A percentile compares a stretch with the other conserved stretches of the same genome.
These are phyloP conservation scores for Eutrema japonicum DNA, from an alignment of 345 rosid genomes.

Conservation along the genomic window DNA sequence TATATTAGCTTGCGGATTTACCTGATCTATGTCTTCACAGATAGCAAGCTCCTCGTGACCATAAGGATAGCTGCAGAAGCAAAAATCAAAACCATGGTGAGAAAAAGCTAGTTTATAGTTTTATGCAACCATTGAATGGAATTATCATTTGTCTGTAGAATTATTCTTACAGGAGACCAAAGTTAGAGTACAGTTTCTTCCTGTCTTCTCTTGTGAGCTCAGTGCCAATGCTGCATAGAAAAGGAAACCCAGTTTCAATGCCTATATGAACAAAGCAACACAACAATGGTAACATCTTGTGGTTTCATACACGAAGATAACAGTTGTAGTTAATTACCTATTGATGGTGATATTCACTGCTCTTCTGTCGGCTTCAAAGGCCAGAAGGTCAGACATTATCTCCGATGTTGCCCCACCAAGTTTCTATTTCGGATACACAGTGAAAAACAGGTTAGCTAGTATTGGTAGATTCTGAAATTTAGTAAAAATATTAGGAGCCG, in stretches of 20 bases:
- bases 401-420: conserved; percentile 98
- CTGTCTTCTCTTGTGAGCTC: conserved; percentile 99
- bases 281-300: not conserved
- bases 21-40: conserved; percentile 92
- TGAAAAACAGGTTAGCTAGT: not conserved
- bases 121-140: not conserved
- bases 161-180: conserved; percentile 79
- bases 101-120: not conserved
- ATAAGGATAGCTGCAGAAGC: conserved; percentile 63
- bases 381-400: conserved; percentile 96
- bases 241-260: not conserved
- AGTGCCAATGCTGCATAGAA: conserved; percentile 80
- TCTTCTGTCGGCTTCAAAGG: conserved; percentile 98
- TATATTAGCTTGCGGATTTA: conserved; percentile 29
- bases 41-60: conserved; percentile 93
- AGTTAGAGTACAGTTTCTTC: conserved; percentile 88
- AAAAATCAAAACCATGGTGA: conserved; percentile 30
- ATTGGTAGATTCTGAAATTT: not conserved
- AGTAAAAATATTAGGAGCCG: not conserved
- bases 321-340: conserved; percentile 51
- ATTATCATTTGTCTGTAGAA: conserved; percentile 1
- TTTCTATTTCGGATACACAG: conserved; percentile 54
- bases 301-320: not conserved
- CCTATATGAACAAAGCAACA: not conserved
- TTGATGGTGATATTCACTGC: conserved; percentile 95